Base-by-base conservation (phyloP, 164 flowering plant genomes). In the Kalanchoe fedtschenkoi region DNA sequence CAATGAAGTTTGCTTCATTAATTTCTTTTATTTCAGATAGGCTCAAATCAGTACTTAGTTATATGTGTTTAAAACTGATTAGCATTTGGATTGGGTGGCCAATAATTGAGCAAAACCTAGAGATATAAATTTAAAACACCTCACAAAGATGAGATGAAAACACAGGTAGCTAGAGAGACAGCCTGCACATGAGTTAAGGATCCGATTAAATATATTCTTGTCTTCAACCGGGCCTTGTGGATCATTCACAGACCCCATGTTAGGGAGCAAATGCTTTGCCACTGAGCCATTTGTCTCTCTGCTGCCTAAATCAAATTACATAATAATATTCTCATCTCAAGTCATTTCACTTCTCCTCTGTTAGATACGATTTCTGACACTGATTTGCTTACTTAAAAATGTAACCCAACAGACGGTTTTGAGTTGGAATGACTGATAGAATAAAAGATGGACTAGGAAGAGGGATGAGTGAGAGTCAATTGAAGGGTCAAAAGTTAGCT, bases 231-330 rank as follows among this genome's bases (percentile, higher is more conserved):
- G 6, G 32, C 56, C 56, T 51, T 51, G 56, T 26, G 11, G n/a
- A 0, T 51, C 32, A 26, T 51, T 51, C 32, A 24, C 14, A 46
- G 61, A 66, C 39, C 59, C 64, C 69, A 68, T 74, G 69, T 65
- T 65, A 59, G 72, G 74, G 68, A 39, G 63, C 66, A 64, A 41
- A 2, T 37, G 16, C 32, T 51, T 26, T 26, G 30, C 55, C 30
- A 6, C 13, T 46, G 54, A n/a, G n/a, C 24, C 55, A 47, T 47
- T 47, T 47, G 55, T 47, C 56, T 24, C 30, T 46, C 30, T 21
- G 19, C 59, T n/a, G 30, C 16, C 28, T 51, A 11, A 44, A 51
- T n/a, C 56, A 9, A 1, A 26, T 51, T 26, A 51, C 32, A 24
- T 47, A 47, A 47, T 1, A 10, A 15, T 42, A 4, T 6, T 4